Base-by-base conservation (phyloP, 352 stramenopile species). In the Phytophthora rubi region DNA sequence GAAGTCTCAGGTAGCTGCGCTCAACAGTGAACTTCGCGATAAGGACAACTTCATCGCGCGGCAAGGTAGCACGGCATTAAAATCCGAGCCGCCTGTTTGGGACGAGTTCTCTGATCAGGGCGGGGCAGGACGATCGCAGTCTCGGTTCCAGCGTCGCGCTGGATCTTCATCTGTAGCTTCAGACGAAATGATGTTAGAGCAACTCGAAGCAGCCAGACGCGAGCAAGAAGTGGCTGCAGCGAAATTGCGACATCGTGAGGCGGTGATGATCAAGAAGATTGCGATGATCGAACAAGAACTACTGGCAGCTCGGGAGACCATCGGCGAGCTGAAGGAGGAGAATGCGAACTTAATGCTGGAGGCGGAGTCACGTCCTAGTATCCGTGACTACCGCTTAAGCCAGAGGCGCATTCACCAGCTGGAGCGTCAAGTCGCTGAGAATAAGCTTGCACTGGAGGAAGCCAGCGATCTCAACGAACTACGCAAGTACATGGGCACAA, bases 401-500 rank as follows among this genome's bases (percentile, higher is more conserved):
- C 86, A 95, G 67, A 85, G 86, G 0, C 87, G 90, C 3, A 86
- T 94, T 45, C 77, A 91, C 30, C 78, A 93, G 21, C 73, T 97
- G 16, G 90, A 97, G 53, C 76, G 81, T 5, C 85, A 97, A 53
- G 65, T 96, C 12, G 75, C 77, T 10, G 83, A 94, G 62, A 85
- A 82, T n/a, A 86, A 91, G 35, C 79, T 92, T 8, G 86, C 84
- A 4, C 62, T 95, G 42, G 80, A 94, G 58, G 85, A 95, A 51
- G 82, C 88, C 7, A 90, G 76, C 47, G 86, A 96, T 32, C 65
- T 94, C 32, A 85, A 89, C 35, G 88, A 93, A 62, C 66, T 97
- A 15, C 83, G 86, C 10, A 86, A 89, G 69, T 91, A 89, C 62
- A 94, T 94, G 85, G 85, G 80, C 3, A 95, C 88, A 6, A 92